Percentiles rank a stretch among this genome's conserved stretches.
phyloP scores from a whole-genome alignment of 306 rosid species.

The Quercus berberidifolia region DNA sequence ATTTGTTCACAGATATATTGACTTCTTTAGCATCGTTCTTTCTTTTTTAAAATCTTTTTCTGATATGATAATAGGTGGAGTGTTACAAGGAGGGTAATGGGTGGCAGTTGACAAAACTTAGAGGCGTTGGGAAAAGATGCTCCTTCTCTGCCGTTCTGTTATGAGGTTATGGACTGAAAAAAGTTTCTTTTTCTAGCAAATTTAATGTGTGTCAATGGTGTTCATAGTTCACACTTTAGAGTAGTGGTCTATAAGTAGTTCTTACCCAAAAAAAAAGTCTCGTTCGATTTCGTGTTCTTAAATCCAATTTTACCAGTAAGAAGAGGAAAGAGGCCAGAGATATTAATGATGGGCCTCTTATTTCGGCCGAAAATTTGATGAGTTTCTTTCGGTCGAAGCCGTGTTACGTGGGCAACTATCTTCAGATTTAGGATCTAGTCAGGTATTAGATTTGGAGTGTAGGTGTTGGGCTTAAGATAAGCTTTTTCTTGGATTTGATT shows the following conservation, averaged over 20 bases:
- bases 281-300: too few relatives aligned
- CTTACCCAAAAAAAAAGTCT: not conserved
- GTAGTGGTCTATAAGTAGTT: not conserved
- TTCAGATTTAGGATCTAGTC: too few relatives aligned
- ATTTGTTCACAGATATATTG: not conserved
- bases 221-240: not conserved
- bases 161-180: conserved; percentile 14
- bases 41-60: not conserved
- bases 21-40: not conserved
- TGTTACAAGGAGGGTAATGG: conserved; percentile 37
- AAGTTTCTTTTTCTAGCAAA: not conserved
- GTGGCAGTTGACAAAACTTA: conserved; percentile 31
- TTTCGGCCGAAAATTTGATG: too few relatives aligned
- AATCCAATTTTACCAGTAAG: too few relatives aligned
- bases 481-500: too few relatives aligned
- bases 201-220: not conserved
- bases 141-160: conserved; percentile 36
- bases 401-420: too few relatives aligned
- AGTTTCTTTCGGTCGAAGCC: too few relatives aligned
- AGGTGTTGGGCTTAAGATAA: too few relatives aligned
- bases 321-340: too few relatives aligned
- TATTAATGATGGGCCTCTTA: too few relatives aligned
- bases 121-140: conserved; percentile 41
- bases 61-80: conserved; percentile 35
- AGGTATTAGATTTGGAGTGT: too few relatives aligned